Percentiles rank a stretch among this genome's conserved stretches.
These are phyloP conservation scores for Lichina pygmaea DNA, from an alignment of 495 filamentous ascomycete genomes.

Conservation along the genomic window DNA sequence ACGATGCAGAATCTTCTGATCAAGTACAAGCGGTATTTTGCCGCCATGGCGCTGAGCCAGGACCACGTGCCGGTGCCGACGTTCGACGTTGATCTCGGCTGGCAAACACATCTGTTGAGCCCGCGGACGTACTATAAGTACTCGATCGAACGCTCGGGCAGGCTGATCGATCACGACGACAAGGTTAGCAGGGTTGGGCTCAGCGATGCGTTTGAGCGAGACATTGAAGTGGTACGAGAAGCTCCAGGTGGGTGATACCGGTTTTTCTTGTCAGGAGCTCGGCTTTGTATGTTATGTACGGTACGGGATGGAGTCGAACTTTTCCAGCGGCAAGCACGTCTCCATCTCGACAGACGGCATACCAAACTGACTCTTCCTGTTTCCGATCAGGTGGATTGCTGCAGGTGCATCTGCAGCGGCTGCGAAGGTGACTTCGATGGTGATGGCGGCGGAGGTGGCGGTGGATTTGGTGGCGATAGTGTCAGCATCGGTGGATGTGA, in stretches of 20 bases:
- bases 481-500: too few relatives aligned
- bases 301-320: too few relatives aligned
- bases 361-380: too few relatives aligned
- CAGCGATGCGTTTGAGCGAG: slow-evolving; percentile 39
- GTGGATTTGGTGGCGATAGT: too few relatives aligned
- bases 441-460: too few relatives aligned
- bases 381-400: slow-evolving; percentile 30
- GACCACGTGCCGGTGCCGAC: slow-evolving; percentile 43
- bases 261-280: too few relatives aligned
- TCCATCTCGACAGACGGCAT: too few relatives aligned
- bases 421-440: too few relatives aligned
- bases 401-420: slow-evolving; percentile 75
- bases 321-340: too few relatives aligned
- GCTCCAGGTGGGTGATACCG: slow-evolving; percentile 9
- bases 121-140: slow-evolving; percentile 35
- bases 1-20: slow-evolving; percentile 40
- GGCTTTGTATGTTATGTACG: too few relatives aligned
- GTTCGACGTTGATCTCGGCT: slow-evolving; percentile 67
- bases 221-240: slow-evolving; percentile 45
- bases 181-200: slow-evolving; percentile 42
- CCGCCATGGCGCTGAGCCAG: slow-evolving; percentile 30
- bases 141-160: slow-evolving; percentile 13
- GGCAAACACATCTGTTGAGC: slow-evolving; percentile 45
- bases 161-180: slow-evolving; percentile 68
- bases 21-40: slow-evolving; percentile 46